These are phyloP conservation scores for Myxozyma udenii DNA, from an alignment of 805 yeast species.

Conservation along the genomic window DNA sequence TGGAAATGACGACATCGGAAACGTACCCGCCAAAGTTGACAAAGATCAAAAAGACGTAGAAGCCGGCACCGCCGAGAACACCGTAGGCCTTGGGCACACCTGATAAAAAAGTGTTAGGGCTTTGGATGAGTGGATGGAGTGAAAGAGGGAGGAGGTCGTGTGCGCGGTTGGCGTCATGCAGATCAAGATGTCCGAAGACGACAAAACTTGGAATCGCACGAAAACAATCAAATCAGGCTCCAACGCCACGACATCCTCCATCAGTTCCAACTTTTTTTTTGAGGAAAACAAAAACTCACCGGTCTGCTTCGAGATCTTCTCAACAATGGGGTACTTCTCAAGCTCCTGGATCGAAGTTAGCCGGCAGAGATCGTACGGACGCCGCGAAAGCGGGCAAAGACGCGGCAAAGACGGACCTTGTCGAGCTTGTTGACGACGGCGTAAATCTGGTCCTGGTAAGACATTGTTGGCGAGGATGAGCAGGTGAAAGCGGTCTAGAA, in stretches of 20 bases:
- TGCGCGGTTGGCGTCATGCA: neutral
- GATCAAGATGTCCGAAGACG: neutral
- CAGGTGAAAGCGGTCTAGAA: neutral
- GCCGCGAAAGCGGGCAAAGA: neutral
- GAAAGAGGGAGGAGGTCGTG: neutral
- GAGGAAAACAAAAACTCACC: slow-evolving; percentile 25
- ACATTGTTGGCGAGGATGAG: slow-evolving; percentile 16
- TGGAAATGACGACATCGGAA: neutral
- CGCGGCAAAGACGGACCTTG: slow-evolving; percentile 27
- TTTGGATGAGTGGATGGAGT: neutral
- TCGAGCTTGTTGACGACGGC: slow-evolving; percentile 33
- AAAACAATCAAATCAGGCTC: neutral
- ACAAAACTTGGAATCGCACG: neutral
- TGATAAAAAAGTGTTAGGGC: neutral
- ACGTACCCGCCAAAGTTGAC: slow-evolving; percentile 78
- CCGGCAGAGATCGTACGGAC: neutral
- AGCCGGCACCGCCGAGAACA: slow-evolving; percentile 58
- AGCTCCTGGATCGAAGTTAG: slow-evolving; percentile 33
- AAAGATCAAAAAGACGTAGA: slow-evolving; percentile 76
- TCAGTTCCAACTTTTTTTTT: too few species aligned
- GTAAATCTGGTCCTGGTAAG: slow-evolving; percentile 34
- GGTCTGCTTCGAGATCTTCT: slow-evolving; percentile 37
- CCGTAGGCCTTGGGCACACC: slow-evolving; percentile 79
- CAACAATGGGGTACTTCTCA: slow-evolving; percentile 36
- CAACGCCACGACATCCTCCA: too few species aligned